Base-by-base conservation (phyloP, 2,329 filamentous ascomycete species). In the Lecanoromycetidae sp. region DNA sequence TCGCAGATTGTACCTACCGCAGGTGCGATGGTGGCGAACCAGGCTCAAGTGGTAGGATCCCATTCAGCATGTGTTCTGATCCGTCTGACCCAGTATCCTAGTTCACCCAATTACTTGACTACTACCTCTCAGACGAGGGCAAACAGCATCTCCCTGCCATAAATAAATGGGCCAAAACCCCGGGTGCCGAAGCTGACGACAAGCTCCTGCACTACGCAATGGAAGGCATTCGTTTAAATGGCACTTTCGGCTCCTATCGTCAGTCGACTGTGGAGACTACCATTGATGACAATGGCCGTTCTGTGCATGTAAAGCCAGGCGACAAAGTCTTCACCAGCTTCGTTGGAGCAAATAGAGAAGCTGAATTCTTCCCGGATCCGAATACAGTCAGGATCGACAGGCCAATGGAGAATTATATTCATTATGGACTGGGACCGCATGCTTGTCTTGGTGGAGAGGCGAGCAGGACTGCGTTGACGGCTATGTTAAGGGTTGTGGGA, bases 31-130 rank as follows among this genome's bases (percentile, higher is more conserved):
- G 78, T 84, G 6, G 79, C 84, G 1, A 84, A 78, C 56, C 81
- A 87, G 60, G 79, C 76, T 1, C 76, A 84, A 57, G 69, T 82
- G 56, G 74, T 79, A 63, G 63, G 71, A 66, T 40, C 23, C 17
- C 30, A 8, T 23, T 7, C 10, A 19, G 25, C 13, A 33, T 39
- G 1, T 34, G 20, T 8, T 35, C 30, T 10, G 15, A 32, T 33
- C 10, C 3, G n/a, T 26, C 41, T 44, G 17, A 45, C 29, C 12
- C 7, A 15, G 8, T 19, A 6, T 29, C n/a, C 9, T 51, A 79
- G 71, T 86, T 87, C 58, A 77, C 80, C 1, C 80, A 84, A 65
- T 71, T 82, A 2, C 68, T 87, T 15, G 82, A 87, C 59, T 87
- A 76, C 64, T 87, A 83, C 58, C 71, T 87, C 4, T 74, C 75